Base-by-base conservation (phyloP, 495 filamentous ascomycete genomes). In the Talaromyces wortmannii region DNA sequence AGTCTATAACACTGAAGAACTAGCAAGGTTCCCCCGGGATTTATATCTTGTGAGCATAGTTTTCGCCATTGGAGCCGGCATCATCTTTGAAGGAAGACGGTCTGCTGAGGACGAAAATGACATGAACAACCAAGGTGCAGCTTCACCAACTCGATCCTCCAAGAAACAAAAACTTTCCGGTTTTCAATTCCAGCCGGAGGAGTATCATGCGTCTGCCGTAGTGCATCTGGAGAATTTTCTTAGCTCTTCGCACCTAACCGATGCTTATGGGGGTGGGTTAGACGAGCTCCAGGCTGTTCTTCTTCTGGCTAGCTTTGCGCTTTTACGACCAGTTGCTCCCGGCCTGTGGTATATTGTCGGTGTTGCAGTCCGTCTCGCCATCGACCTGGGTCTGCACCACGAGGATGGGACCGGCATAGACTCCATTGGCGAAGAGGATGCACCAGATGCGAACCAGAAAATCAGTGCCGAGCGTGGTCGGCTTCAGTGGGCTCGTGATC, bases 311-410 rank as follows among this genome's bases (percentile, higher is more conserved):
- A 89, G 90, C 43, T 96, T 97, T 76, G 92, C 92, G 2, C 71
- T 97, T 43, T 76, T 97, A 57, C 78, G 92, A 58, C 92, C 92
- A 3, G 90, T 97, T 48, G 89, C 92, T 4, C 92, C 92, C 0
- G 92, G 92, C 45, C 72, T 97, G 30, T 97, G 92, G 92, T 97
- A 97, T 66, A 97, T 97, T 51, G 87, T 95, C 49, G 92, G 92
- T 11, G 91, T 96, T 31, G 92, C 92, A 3, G 86, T 92, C 58
- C 86, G 92, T 57, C 65, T 97, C 33, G 92, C 89, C 10, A 89
- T 97, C 45, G 92, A 97, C 65, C 78, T 97, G 16, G 94, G 92
- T 32, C 76, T 97, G 44, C 91, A 97, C 67, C 92, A 91, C 61
- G 92, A 97, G 65, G 92, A 96, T 61, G 88, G 89, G 10, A 83